Evolutionary conservation across 2,329 filamentous ascomycete genomes (phyloP), one percentile per base, ranked within the genome.

Genomic region (Fusarium scirpi): DNA sequence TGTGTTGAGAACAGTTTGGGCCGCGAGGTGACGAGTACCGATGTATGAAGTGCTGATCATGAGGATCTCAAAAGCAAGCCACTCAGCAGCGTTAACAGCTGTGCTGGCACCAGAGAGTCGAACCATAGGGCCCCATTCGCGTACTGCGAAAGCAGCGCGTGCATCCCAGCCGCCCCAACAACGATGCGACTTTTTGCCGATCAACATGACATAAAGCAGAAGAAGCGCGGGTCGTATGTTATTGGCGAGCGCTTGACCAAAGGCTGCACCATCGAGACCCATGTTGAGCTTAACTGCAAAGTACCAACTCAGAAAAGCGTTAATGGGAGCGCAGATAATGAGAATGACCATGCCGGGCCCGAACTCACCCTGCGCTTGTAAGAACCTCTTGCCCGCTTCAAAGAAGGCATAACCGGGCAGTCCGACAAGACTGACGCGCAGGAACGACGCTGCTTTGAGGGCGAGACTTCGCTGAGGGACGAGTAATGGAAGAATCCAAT

Each of bases 321-420:
- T 87, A 58, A 84, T 65, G 0, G 85, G 85, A 2, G 84, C 81
- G 44, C 83, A 83, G 45, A 86, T 73, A 15, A 86, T 65, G 15
- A 87, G 79, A 22, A 86, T 80, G 15, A 81, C 78, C 71, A 86
- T 81, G n/a, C 82, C 84, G 6, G 83, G 83, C 27, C 82, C 82
- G 77, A 87, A 87, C 29, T 85, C 78, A 3, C 86, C 85, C 65
- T 88, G 86, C 0, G 86, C 84, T 70, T 88, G 85, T 8, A 87
- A 81, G 64, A 87, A 88, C 5, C 86, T 79, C 75, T 88, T 88
- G 8, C 84, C 82, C 1, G 84, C 84, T 65, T 88, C 86, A 49
- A 88, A 88, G 20, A 81, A 81, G 3, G 84, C 85, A 58, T 87
- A 88, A 6, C 85, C 85, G 1, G 86, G 86, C 4, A 86, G 77